Evolutionary conservation across 352 stramenopile species (phyloP), one percentile per base, ranked within the genome.

Genomic region (Phytophthora citricola): DNA sequence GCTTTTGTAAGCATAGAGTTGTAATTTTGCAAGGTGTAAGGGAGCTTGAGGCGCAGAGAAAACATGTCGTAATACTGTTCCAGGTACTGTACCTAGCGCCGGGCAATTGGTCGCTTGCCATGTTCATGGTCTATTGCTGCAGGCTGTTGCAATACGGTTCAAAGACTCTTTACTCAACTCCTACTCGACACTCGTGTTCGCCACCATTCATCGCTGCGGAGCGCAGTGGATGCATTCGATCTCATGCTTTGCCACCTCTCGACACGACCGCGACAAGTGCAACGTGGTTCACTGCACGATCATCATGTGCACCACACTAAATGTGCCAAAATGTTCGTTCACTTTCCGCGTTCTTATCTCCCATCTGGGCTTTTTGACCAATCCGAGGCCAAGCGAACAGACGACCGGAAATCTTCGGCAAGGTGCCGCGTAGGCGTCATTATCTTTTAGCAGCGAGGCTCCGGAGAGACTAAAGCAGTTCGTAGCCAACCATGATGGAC

Each of bases 401-500:
- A 65, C 59, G 64, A 72, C 58, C 45, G 34, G 65, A 73, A 73
- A 70, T 74, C 59, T 64, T 65, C 54, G 40, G 45, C 45, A 62
- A 68, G 49, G 46, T 61, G 60, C 60, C 60, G 51, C 57, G 57
- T 67, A 58, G 41, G 40, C 43, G 26, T 15, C 65, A 73, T 73
- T 66, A 65, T 73, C 59, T 66, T 65, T 68, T 45, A 26, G 39
- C 45, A 17, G 36, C 31, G 22, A 55, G 24, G 11, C 64, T 36
- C 32, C 32, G n/a, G 22, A 49, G 24, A 29, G 22, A 51, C 40
- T 11, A 46, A 34, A 41, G 31, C 41, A 47, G 12, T 39, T 51
- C 20, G 34, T 24, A 56, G 48, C 32, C n/a, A 40, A 58, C 10
- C 17, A 78, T 71, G 68, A 85, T 87, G 76, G 71, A 87, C 62